Evolutionary conservation across 2,329 filamentous ascomycete genomes (phyloP), one percentile per base, ranked within the genome.

Genomic region (Verticillium isaacii): DNA sequence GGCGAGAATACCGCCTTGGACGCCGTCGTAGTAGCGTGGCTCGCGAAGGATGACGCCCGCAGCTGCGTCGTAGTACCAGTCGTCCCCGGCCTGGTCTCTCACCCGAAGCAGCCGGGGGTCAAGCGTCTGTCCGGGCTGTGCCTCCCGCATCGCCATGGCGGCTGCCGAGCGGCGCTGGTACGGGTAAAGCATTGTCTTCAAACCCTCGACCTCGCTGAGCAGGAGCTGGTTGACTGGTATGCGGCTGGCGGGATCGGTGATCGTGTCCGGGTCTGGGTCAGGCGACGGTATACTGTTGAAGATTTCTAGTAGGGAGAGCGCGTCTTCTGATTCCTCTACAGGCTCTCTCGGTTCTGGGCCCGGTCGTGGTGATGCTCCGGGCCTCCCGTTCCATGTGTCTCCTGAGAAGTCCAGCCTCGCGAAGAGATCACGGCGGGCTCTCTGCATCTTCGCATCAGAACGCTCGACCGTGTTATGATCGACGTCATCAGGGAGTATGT

Each of bases 151-250:
- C 19, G 97, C 76, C 93, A 98, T 97, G 32, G 89, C 72, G 4
- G 91, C 91, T 0, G 90, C 89, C 1, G 93, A 94, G 55, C 89
- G 84, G 58, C 88, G 83, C 72, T 98, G 94, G 68, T 96, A 96
- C 0, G 85, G 82, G 70, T 95, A 91, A 0, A 97, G 78, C 0
- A 76, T 76, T 0, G 91, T 91, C 15, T 73, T 82, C 5, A 93
- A 72, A 0, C 89, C 89, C 1, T 75, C 69, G 1, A 90, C 67
- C 14, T 75, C 68, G 68, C 81, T 80, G 37, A 78, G 70, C 56
- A 91, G 70, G 1, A 93, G 71, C 32, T 80, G 79, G 50, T 82
- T 74, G 69, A 90, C 82, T 0, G 84, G 81, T 32, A 82, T 76
- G 57, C 78, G 79, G 1, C 80, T 76, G 62, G 86, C 81, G 0